Percentiles rank a stretch among this genome's conserved stretches.
Evolutionary conservation across 148 eudicot species (phyloP).

Genomic region (Dianthus caryophyllus): DNA sequence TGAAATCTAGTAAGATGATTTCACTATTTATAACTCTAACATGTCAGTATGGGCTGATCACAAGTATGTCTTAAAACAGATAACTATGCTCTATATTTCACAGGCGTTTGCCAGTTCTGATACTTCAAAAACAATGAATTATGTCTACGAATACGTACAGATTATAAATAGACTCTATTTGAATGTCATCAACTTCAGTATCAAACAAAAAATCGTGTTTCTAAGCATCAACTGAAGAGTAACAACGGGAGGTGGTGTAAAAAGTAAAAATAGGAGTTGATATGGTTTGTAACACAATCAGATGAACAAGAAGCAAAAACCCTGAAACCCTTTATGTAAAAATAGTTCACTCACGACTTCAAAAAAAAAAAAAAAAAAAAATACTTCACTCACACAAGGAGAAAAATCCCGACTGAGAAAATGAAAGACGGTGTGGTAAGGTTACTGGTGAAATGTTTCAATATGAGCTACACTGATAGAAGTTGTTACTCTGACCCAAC

Average conservation of each 20-base stretch:
- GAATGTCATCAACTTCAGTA: neutral
- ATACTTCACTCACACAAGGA: neutral
- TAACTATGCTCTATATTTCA: neutral
- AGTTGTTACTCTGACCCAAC: neutral
- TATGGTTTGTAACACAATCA: neutral
- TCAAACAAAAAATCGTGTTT: neutral
- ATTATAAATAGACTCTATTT: neutral
- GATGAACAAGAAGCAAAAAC: neutral
- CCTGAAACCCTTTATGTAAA: too few relatives aligned
- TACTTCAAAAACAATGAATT: neutral
- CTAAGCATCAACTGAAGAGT: neutral
- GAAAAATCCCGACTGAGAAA: neutral
- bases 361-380: too few relatives aligned
- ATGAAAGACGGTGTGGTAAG: neutral
- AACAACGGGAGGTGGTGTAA: neutral
- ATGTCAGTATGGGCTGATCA: neutral
- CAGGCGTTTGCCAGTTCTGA: neutral
- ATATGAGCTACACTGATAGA: neutral
- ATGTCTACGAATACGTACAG: neutral
- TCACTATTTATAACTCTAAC: neutral
- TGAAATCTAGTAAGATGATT: neutral
- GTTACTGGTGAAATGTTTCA: conserved; percentile 4
- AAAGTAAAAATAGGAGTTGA: neutral
- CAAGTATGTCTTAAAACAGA: neutral
- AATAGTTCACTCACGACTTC: neutral